Evolutionary conservation across 129 eudicot species (phyloP).

Genomic region (Logfia minima): DNA sequence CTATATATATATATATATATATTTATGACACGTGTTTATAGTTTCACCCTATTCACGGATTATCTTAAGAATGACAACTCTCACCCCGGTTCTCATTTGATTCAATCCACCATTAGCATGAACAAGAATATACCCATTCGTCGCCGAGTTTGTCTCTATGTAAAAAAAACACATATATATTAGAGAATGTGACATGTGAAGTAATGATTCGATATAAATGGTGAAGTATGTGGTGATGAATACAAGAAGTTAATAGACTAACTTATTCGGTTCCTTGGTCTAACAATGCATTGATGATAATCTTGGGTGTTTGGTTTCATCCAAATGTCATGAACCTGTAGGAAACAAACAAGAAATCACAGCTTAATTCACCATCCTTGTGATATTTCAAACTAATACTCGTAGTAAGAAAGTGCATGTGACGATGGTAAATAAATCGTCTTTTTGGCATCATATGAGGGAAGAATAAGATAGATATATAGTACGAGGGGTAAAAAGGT

Average conservation of each 20-base stretch:
- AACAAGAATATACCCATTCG: conserved; percentile 80
- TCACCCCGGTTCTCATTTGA: conserved; percentile 98
- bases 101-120: conserved; percentile 98
- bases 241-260: conserved; percentile 24
- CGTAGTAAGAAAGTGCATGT: background rate
- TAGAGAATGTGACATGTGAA: background rate
- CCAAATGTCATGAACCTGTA: conserved; percentile 84
- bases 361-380: conserved; percentile 18
- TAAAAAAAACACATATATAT: background rate
- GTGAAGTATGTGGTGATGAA: conserved; percentile 8
- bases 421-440: background rate
- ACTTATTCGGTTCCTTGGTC: conserved; percentile 65
- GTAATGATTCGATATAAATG: background rate
- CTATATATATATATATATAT: no score
- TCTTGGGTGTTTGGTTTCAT: conserved; percentile 72
- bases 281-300: conserved; percentile 59
- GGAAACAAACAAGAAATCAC: conserved; percentile 28
- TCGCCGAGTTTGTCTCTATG: conserved; percentile 43
- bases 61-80: conserved; percentile 17
- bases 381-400: no score
- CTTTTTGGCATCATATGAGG: conserved; percentile 11
- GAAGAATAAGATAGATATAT: background rate
- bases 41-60: no score
- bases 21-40: no score
- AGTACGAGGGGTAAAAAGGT: conserved; percentile 22